Conservation (phyloP, 2,329 filamentous ascomycete genomes). For the Chaetomium globosum region DNA sequence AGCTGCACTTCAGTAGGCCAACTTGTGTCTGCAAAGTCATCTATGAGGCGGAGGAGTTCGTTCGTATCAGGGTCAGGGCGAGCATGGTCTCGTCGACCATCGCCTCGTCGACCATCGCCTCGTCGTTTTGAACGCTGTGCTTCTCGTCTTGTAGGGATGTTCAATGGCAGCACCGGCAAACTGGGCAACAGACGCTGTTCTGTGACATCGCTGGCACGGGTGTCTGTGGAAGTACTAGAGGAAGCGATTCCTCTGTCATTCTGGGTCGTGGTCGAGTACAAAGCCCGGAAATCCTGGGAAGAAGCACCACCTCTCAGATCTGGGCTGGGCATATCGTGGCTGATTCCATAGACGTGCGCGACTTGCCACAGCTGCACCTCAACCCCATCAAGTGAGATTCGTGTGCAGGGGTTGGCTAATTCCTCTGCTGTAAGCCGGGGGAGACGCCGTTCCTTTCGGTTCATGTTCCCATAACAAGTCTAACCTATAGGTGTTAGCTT, state of each 20-base stretch:
- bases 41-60: slow-evolving; percentile 8
- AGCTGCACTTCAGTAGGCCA: background rate
- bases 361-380: slow-evolving; percentile 29
- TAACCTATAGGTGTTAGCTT: background rate
- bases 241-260: background rate
- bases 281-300: slow-evolving; percentile 1
- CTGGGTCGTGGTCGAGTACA: too few species aligned
- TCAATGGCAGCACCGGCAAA: background rate
- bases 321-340: background rate
- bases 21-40: background rate
- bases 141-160: background rate
- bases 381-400: slow-evolving; percentile 18
- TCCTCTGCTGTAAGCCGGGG: slow-evolving; percentile 20
- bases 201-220: background rate
- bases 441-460: background rate
- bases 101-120: background rate
- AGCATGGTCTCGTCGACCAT: too few species aligned
- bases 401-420: slow-evolving; percentile 15
- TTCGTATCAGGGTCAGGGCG: background rate
- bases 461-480: slow-evolving; percentile 7
- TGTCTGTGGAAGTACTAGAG: background rate
- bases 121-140: too few species aligned
- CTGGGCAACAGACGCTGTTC: background rate
- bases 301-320: slow-evolving; percentile 6
- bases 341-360: slow-evolving; percentile 23